Percentiles rank a stretch among this genome's conserved stretches.
phyloP scores from a whole-genome alignment of 495 filamentous ascomycete species.

The Penicillium paradoxum region DNA sequence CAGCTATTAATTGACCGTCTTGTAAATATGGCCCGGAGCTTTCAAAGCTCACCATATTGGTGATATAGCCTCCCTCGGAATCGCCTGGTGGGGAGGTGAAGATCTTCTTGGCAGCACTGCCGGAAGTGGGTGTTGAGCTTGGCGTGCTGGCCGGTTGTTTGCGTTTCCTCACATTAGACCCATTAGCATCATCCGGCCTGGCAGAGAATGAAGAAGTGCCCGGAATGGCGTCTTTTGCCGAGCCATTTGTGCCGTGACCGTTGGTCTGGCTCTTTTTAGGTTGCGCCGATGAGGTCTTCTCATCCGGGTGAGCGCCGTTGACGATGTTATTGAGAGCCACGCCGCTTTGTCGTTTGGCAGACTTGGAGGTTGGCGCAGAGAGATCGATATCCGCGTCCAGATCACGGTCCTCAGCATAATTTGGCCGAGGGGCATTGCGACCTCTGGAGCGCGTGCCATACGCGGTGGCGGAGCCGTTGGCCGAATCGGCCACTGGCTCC shows the following conservation, averaged over 20 bases:
- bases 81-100: constrained; percentile 44
- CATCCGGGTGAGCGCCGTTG: constrained; percentile 39
- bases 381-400: constrained; percentile 75
- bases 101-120: constrained; percentile 38
- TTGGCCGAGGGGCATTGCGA: constrained; percentile 75
- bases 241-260: constrained; percentile 28
- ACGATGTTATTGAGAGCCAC: constrained; percentile 21
- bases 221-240: constrained; percentile 53
- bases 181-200: constrained; percentile 37
- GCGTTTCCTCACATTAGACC: constrained; percentile 62
- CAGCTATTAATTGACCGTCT: constrained; percentile 75
- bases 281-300: constrained; percentile 38
- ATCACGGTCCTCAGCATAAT: constrained; percentile 96
- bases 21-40: constrained; percentile 60
- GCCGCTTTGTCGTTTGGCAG: constrained; percentile 39
- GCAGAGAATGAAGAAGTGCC: constrained; percentile 60
- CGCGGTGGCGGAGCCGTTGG: constrained; percentile 51
- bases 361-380: constrained; percentile 40
- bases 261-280: constrained; percentile 42
- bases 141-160: constrained; percentile 63
- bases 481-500: constrained; percentile 38
- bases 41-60: constrained; percentile 88
- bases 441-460: constrained; percentile 97
- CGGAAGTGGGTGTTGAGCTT: constrained; percentile 26
- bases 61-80: constrained; percentile 36